Evolutionary conservation across 2,329 filamentous ascomycete species (phyloP), one percentile per base, ranked within the genome.

Genomic region (Clonostachys rhizophaga): DNA sequence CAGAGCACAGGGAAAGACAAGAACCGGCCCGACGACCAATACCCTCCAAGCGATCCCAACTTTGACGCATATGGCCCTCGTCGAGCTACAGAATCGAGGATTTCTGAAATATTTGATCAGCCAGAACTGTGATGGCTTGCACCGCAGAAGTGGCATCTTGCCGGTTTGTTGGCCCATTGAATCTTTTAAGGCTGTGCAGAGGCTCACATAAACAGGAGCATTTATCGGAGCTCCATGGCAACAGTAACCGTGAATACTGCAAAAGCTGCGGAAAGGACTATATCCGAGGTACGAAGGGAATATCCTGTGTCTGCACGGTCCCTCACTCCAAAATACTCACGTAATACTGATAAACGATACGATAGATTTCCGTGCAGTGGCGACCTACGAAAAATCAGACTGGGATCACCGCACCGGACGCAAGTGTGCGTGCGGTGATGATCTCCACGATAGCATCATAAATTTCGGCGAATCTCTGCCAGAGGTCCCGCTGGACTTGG

Each of bases 151-250:
- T 49, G 71, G 72, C 0, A 73, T 75, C 1, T n/a, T 61, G n/a
- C 64, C 71, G 1, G 71, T 71, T 48, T 51, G 62, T 24, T 24
- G 24, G 6, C 24, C 8, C 24, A 24, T 24, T 24, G 24, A 24
- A 24, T 24, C 6, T 24, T 24, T 6, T 24, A 24, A 24, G 7
- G 24, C 24, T 8, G 24, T 24, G 24, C 24, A 24, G 24, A 24
- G 24, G 7, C 24, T 24, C 24, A 30, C 24, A 30, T 10, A 8
- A 47, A 2, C 39, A 73, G 70, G 60, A 67, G 8, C 63, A 45
- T 10, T 71, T 75, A 41, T 72, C 71, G 0, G 71, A 76, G 47
- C 60, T 75, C 1, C 72, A 75, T 33, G 71, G 71, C 0, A 76
- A 76, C 42, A 74, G 63, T 35, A 76, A 74, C 40, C 63, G 65